These are phyloP conservation scores for Pseudocercospora musae DNA, from an alignment of 2,329 filamentous ascomycete species.

Conservation along the genomic window DNA sequence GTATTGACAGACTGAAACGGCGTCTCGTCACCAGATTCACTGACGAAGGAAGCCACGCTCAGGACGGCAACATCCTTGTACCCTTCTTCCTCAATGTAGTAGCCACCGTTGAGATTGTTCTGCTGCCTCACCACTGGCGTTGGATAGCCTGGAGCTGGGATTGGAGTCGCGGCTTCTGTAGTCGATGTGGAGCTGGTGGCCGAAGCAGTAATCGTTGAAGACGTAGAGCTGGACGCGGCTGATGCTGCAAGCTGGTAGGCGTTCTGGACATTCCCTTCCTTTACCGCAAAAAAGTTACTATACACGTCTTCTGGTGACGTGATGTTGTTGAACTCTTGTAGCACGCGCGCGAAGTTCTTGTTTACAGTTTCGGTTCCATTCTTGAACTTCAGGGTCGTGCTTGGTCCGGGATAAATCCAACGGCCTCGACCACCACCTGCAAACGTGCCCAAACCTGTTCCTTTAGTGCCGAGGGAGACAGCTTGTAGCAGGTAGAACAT, in stretches of 20 bases:
- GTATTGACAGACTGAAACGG: constrained; percentile 43
- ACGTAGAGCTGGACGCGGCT: constrained; percentile 16
- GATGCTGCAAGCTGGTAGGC: constrained; percentile 24
- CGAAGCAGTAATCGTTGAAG: constrained; percentile 12
- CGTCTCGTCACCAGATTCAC: too few relatives aligned
- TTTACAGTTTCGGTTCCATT: constrained; percentile 44
- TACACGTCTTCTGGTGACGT: constrained; percentile 44
- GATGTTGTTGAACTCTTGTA: constrained; percentile 42
- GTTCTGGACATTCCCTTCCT: constrained; percentile 19
- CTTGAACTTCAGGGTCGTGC: constrained; percentile 45
- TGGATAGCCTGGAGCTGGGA: constrained; percentile 44
- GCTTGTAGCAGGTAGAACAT: constrained; percentile 47
- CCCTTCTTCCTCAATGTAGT: constrained; percentile 44
- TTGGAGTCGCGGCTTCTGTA: constrained; percentile 20
- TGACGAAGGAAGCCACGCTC: constrained; percentile 43
- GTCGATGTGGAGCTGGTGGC: constrained; percentile 7
- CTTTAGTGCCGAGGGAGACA: constrained; percentile 41
- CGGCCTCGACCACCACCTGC: constrained; percentile 44
- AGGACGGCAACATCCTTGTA: constrained; percentile 48
- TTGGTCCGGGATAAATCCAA: constrained; percentile 43
- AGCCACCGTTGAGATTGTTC: constrained; percentile 46
- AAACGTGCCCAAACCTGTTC: constrained; percentile 45
- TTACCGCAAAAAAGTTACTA: constrained; percentile 32
- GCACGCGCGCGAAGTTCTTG: constrained; percentile 44
- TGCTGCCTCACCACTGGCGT: constrained; percentile 39